A percentile compares a stretch with the other conserved stretches of the same genome.
phyloP scores from a whole-genome alignment of 345 rosid genomes.

The Salix brachista region DNA sequence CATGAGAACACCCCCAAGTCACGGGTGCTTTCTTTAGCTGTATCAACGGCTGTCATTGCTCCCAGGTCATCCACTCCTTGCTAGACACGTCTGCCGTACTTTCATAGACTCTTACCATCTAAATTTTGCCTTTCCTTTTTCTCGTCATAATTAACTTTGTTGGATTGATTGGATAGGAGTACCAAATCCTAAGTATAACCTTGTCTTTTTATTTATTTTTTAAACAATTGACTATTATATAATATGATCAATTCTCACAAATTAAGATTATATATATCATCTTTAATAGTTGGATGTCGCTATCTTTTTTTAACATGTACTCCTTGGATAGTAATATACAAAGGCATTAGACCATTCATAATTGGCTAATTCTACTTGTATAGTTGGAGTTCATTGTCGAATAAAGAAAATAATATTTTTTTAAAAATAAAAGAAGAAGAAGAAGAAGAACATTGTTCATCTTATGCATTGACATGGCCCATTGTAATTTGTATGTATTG shows the following conservation, averaged over 20 bases:
- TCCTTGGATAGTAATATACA: too few relatives aligned
- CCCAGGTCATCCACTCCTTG: conserved; percentile 1
- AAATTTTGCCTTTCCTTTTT: not conserved
- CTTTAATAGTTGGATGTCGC: too few relatives aligned
- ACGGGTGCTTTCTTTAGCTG: conserved; percentile 29
- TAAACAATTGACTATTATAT: not conserved
- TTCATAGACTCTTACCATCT: not conserved
- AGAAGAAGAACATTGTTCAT: not conserved
- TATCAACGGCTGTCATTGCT: conserved; percentile 19
- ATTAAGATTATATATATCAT: too few relatives aligned
- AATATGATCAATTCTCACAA: too few relatives aligned
- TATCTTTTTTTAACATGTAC: too few relatives aligned
- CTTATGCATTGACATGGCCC: not conserved
- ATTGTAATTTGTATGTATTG: not conserved
- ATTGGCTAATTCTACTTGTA: not conserved
- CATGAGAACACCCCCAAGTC: conserved; percentile 27
- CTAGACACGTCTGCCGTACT: conserved; percentile 6
- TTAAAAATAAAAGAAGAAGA: too few relatives aligned
- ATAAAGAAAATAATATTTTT: not conserved
- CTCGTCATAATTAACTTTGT: not conserved
- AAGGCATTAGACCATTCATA: not conserved
- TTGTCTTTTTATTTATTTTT: not conserved
- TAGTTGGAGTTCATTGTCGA: not conserved
- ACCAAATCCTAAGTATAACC: not conserved
- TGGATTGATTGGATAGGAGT: too few relatives aligned